A percentile compares a stretch with the other conserved stretches of the same genome.
Conservation (phyloP, 345 rosid genomes). For the Bretschneidera sinensis region DNA sequence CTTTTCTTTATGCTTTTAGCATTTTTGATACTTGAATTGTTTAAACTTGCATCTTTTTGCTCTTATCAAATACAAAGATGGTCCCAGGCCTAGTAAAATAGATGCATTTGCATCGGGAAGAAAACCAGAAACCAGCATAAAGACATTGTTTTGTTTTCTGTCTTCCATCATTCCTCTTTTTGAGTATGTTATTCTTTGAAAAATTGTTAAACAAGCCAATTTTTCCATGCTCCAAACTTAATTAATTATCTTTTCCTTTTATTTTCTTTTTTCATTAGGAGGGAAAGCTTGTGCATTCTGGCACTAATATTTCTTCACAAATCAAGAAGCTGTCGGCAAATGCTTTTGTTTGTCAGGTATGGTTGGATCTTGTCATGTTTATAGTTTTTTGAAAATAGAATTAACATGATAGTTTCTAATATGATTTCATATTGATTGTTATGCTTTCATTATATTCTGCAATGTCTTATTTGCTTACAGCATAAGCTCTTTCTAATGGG, state of each 20-base stretch:
- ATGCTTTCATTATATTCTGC: background rate
- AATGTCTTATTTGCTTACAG: background rate
- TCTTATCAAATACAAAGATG: background rate
- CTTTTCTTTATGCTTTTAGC: no score
- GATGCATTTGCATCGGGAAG: no score
- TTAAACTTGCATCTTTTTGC: no score
- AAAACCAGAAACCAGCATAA: no score
- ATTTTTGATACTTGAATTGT: no score
- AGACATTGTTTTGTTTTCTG: background rate
- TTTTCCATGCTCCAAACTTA: background rate
- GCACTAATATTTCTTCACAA: conserved; percentile 30
- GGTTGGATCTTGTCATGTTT: conserved; percentile 5
- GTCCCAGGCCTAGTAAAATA: background rate
- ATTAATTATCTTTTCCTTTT: background rate
- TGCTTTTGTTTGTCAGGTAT: conserved; percentile 67
- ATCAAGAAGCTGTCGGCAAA: conserved; percentile 51
- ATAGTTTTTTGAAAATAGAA: background rate
- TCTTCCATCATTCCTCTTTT: background rate
- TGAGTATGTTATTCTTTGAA: background rate
- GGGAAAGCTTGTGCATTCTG: conserved; percentile 34
- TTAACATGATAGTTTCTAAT: background rate
- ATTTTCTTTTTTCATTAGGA: conserved; percentile 23
- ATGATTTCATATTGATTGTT: background rate
- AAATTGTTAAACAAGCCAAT: background rate
- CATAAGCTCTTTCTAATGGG: background rate